Evolutionary conservation across 371 early-diverging fungal species (phyloP).

Genomic region (Mycotypha africana): DNA sequence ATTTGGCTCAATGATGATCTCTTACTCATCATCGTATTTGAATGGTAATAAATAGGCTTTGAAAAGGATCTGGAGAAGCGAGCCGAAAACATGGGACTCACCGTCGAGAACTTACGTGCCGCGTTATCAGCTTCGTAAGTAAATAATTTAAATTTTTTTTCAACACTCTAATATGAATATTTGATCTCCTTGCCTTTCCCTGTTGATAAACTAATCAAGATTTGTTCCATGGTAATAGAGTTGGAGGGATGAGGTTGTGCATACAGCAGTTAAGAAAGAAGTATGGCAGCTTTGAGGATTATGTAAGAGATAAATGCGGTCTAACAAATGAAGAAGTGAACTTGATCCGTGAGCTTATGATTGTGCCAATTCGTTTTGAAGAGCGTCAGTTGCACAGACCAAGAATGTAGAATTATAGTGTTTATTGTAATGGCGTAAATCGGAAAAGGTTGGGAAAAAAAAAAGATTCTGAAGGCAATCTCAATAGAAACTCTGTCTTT

Average conservation of each 20-base stretch:
- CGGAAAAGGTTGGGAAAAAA: too few species aligned
- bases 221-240: too few species aligned
- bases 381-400: constrained; percentile 31
- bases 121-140: constrained; percentile 30
- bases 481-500: too few species aligned
- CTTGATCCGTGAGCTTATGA: constrained; percentile 21
- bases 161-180: too few species aligned
- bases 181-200: too few species aligned
- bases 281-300: constrained; percentile 31
- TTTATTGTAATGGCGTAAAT: too few species aligned
- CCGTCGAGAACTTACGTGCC: constrained; percentile 24
- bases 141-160: background rate
- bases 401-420: constrained; percentile 18
- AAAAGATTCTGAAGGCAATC: too few species aligned
- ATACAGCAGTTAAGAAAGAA: constrained; percentile 14
- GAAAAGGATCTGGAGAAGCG: constrained; percentile 10
- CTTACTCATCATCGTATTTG: background rate
- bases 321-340: constrained; percentile 14
- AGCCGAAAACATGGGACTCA: constrained; percentile 14
- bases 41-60: constrained; percentile 2
- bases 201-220: too few species aligned
- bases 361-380: constrained; percentile 30
- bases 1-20: too few species aligned
- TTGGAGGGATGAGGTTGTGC: constrained; percentile 20
- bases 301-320: constrained; percentile 20